phyloP scores from a whole-genome alignment of 2,329 filamentous ascomycete genomes.

The Pyricularia sp. region DNA sequence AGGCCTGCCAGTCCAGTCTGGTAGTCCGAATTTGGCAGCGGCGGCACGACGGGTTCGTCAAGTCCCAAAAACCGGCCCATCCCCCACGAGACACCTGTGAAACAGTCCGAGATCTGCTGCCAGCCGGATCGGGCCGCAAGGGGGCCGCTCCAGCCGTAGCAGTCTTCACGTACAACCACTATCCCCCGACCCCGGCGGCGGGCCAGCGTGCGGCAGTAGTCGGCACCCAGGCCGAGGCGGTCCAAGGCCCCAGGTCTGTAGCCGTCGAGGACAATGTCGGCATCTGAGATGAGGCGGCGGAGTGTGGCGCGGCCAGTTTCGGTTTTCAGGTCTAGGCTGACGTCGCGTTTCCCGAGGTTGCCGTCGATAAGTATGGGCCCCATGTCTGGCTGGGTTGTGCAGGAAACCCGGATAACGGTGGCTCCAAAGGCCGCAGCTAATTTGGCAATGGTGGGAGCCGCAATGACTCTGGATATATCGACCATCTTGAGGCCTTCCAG shows the following conservation, averaged over 20 bases:
- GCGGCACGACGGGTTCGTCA: conserved; percentile 55
- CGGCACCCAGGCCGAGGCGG: conserved; percentile 27
- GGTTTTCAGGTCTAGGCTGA: conserved; percentile 35
- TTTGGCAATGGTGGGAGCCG: conserved; percentile 33
- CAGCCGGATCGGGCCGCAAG: conserved; percentile 36
- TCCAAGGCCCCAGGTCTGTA: conserved; percentile 36
- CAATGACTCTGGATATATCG: conserved; percentile 38
- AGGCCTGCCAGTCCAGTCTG: conserved; percentile 33
- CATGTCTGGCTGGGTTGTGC: conserved; percentile 30
- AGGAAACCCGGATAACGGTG: conserved; percentile 34
- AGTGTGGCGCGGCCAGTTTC: conserved; percentile 28
- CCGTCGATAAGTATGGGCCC: conserved; percentile 28
- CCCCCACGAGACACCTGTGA: conserved; percentile 49
- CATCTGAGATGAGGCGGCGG: conserved; percentile 31
- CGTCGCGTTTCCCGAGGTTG: conserved; percentile 36
- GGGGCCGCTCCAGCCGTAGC: conserved; percentile 42
- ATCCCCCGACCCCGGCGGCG: conserved; percentile 31
- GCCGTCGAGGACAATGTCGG: conserved; percentile 45
- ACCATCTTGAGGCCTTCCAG: conserved; percentile 39
- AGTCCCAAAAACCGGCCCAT: conserved; percentile 52
- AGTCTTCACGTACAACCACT: conserved; percentile 39
- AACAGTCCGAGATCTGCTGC: conserved; percentile 45
- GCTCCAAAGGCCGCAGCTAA: conserved; percentile 33
- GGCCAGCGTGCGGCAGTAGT: conserved; percentile 28
- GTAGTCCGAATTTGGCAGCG: conserved; percentile 49